Evolutionary conservation across 805 yeast species (phyloP).

Genomic region (Yarrowia sp.): DNA sequence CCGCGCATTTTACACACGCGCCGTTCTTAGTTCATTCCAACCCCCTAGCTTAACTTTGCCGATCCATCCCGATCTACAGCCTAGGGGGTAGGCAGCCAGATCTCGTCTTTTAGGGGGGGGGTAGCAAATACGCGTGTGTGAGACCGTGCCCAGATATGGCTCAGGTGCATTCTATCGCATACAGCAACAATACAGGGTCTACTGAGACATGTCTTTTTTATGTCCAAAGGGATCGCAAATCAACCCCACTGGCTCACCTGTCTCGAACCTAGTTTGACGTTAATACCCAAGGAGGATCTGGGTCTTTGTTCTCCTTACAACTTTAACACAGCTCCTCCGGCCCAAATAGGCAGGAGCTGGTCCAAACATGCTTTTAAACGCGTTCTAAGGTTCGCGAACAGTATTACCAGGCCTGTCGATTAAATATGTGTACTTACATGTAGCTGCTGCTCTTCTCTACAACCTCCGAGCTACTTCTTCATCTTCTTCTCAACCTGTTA

Average conservation of each 20-base stretch:
- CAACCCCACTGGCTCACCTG: background rate
- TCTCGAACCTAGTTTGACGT: background rate
- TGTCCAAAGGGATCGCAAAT: background rate
- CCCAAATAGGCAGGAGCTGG: slow-evolving; percentile 10
- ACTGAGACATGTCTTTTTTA: background rate
- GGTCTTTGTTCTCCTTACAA: background rate
- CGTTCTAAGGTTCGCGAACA: slow-evolving; percentile 2
- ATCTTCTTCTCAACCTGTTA: too few species aligned
- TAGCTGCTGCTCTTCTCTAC: background rate
- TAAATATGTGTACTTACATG: background rate
- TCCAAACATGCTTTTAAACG: background rate
- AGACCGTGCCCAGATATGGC: background rate
- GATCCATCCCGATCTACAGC: slow-evolving; percentile 21
- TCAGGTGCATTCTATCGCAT: too few species aligned
- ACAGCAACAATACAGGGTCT: background rate
- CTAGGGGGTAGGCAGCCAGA: slow-evolving; percentile 16
- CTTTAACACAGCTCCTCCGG: background rate
- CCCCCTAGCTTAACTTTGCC: slow-evolving; percentile 9
- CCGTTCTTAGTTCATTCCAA: slow-evolving; percentile 6
- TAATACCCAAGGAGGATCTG: background rate
- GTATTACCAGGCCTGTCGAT: slow-evolving; percentile 6
- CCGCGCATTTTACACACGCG: background rate
- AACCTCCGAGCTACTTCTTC: background rate
- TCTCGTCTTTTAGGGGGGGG: background rate
- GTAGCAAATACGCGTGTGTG: background rate